Evolutionary conservation across 2,329 filamentous ascomycete genomes (phyloP), one percentile per base, ranked within the genome.

Genomic region (Xylariaceae sp.): DNA sequence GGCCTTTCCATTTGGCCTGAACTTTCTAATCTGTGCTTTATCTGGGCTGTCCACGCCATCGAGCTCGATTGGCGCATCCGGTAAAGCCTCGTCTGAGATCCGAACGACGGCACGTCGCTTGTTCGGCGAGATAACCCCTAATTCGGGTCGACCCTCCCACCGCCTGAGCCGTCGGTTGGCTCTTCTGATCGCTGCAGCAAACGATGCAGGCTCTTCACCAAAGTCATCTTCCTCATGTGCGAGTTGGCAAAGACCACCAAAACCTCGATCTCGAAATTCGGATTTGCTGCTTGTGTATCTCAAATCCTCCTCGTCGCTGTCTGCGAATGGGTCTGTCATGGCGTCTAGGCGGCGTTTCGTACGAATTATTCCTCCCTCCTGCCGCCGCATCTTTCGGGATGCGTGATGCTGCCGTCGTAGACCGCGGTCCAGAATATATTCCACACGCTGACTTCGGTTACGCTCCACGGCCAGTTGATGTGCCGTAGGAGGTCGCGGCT

Each of bases 391-490:
- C 62, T 85, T 85, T 40, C 84, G 83, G 10, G 85, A 81, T 50
- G 77, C 77, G 66, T 85, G 82, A 65, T 92, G 87, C 45, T 83
- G 78, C 59, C 79, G 81, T 42, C 87, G 83, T 27, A 93, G 75
- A 24, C 87, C 86, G n/a, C 86, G 84, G 61, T 91, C 87, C 13
- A 94, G 81, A 45, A 91, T 89, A 64, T 92, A 87, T 65, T 92
- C 87, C n/a, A 93, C 89, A 5, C 89, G 85, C 65, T 90, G 84
- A 56, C 84, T 88, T 15, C 90, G 81, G 70, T 92, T 92, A 50
- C 86, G 82, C 70, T 92, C 89, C 1, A 94, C 88, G 0, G 89
- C 89, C 32, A 92, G 77, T 71, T 94, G 90, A 70, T 94, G 90
- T 29, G 89, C 88, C 0, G 90, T 94, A 0, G 91, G 83, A 2